These are phyloP conservation scores for Erigeron philadelphicus DNA, from an alignment of 140 eudicot species.

Conservation along the genomic window DNA sequence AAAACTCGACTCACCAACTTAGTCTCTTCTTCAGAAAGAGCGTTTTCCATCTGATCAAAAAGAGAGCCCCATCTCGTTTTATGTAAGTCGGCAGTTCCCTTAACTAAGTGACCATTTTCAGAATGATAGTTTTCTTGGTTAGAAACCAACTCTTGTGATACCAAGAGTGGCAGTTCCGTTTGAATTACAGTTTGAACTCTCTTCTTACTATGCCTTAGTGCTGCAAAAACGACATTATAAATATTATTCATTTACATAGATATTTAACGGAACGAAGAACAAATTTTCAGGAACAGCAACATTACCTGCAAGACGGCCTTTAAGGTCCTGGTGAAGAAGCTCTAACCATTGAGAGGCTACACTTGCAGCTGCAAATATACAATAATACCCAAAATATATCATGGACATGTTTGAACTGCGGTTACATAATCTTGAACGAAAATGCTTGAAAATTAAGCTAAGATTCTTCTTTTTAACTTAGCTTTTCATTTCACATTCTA, in stretches of 20 bases:
- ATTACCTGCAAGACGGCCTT: conserved; percentile 79
- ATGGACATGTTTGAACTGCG: conserved; percentile 6
- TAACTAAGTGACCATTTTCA: conserved; percentile 21
- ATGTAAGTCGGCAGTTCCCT: conserved; percentile 50
- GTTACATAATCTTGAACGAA: conserved; percentile 12
- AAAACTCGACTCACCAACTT: conserved; percentile 53
- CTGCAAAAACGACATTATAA: conserved; percentile 33
- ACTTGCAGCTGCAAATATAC: conserved; percentile 63
- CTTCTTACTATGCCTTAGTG: conserved; percentile 70
- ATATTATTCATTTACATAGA: not conserved
- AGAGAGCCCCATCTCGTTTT: conserved; percentile 53
- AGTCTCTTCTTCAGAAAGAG: conserved; percentile 79
- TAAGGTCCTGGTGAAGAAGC: conserved; percentile 73
- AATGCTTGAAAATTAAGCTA: not conserved
- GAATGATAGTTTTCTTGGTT: conserved; percentile 39
- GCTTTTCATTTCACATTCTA: not conserved
- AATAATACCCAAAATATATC: conserved; percentile 1
- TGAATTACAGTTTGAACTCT: conserved; percentile 67
- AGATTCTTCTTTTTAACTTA: conserved; percentile 7
- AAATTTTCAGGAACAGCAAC: not conserved
- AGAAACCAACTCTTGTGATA: conserved; percentile 52
- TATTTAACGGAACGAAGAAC: conserved; percentile 7
- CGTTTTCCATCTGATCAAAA: conserved; percentile 68
- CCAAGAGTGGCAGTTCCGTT: conserved; percentile 56
- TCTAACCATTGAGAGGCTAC: conserved; percentile 95